These are phyloP conservation scores for Neonectria hederae DNA, from an alignment of 2,329 filamentous ascomycete genomes.

Conservation along the genomic window DNA sequence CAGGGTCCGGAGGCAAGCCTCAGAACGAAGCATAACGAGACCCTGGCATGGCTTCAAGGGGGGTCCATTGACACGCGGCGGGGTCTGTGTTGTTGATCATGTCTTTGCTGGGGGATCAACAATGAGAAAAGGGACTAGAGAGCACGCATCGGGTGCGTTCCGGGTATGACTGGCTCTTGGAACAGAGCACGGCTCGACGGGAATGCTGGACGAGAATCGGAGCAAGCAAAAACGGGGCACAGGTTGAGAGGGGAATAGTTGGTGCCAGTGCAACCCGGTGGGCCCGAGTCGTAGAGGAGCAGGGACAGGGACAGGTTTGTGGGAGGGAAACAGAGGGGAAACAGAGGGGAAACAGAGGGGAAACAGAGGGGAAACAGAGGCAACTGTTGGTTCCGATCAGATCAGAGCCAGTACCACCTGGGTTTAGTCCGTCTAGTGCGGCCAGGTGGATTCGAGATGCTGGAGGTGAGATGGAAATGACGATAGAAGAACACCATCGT, in stretches of 20 bases:
- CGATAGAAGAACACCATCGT: background rate
- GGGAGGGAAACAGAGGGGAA: conserved; percentile 10
- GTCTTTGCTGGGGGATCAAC: conserved; percentile 10
- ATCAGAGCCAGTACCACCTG: conserved; percentile 5
- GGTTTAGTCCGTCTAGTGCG: background rate
- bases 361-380: background rate
- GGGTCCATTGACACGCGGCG: background rate
- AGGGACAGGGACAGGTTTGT: conserved; percentile 15
- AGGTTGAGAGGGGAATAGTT: background rate
- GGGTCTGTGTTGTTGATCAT: background rate
- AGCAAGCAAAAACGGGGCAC: conserved; percentile 11
- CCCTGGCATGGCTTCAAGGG: background rate
- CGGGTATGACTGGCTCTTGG: background rate
- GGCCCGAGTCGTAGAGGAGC: conserved; percentile 9
- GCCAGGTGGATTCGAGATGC: background rate
- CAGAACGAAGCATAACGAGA: background rate
- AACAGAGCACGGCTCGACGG: conserved; percentile 8
- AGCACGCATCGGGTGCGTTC: conserved; percentile 5
- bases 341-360: background rate
- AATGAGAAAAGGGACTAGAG: background rate
- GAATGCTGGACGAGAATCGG: background rate
- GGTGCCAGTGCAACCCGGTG: conserved; percentile 1
- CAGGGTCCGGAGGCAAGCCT: background rate
- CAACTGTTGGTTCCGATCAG: background rate
- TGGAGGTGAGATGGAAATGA: background rate